Evolutionary conservation across 306 rosid genomes (phyloP).

Genomic region (Trifolium dubium): DNA sequence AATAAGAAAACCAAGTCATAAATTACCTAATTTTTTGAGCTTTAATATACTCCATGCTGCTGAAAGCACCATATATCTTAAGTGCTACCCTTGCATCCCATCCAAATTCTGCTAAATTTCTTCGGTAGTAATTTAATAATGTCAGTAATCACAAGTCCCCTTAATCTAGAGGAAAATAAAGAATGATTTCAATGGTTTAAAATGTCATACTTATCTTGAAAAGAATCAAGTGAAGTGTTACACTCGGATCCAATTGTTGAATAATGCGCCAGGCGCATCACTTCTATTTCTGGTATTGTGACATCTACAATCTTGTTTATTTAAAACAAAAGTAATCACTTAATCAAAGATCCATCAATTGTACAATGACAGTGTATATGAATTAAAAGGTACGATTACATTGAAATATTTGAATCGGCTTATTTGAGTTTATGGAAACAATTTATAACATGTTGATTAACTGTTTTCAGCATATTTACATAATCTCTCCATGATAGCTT

Average conservation of each 20-base stretch:
- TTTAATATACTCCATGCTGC: slow-evolving; percentile 79
- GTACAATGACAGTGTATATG: no score
- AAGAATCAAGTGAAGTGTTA: slow-evolving; percentile 60
- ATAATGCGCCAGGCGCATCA: slow-evolving; percentile 89
- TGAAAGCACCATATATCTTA: slow-evolving; percentile 71
- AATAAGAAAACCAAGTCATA: slow-evolving; percentile 13
- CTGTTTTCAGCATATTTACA: no score
- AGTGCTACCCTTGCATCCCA: slow-evolving; percentile 91
- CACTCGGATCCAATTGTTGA: slow-evolving; percentile 83
- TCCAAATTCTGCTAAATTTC: slow-evolving; percentile 70
- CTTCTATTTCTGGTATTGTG: slow-evolving; percentile 90
- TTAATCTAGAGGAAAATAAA: slow-evolving; percentile 6
- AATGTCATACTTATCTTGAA: slow-evolving; percentile 56
- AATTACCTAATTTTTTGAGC: slow-evolving; percentile 82
- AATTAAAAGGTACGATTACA: no score
- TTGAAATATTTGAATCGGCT: no score
- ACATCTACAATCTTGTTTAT: slow-evolving; percentile 67
- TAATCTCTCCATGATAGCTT: no score
- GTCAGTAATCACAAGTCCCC: slow-evolving; percentile 42
- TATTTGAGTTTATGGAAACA: no score
- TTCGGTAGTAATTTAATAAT: slow-evolving; percentile 38
- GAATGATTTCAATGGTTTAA: slow-evolving; percentile 24
- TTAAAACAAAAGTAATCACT: slow-evolving; percentile 26
- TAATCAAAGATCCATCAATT: neutral
- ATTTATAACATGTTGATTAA: no score